Base-by-base conservation (phyloP, 2,329 filamentous ascomycete genomes). In the Cladophialophora carrionii region DNA sequence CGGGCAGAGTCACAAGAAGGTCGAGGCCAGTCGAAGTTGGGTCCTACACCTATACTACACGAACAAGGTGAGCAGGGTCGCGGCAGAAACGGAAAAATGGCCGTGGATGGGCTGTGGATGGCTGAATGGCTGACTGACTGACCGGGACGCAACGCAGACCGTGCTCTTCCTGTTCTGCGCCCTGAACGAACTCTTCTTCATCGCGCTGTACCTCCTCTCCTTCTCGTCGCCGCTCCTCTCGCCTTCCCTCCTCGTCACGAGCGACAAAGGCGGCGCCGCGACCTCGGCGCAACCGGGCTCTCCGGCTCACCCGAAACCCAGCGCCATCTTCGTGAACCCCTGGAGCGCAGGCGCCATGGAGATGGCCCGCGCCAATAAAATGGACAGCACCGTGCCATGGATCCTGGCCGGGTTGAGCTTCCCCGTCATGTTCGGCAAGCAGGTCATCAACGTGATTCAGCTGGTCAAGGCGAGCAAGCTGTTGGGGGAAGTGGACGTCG, bases 161-260 rank as follows among this genome's bases (percentile, higher is more conserved):
- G 93, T 99, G 53, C 85, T 99, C 49, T 99, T 99, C 81, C 79
- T 91, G 68, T 91, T 92, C 79, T 99, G 95, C 82, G 84, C 87
- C 64, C 81, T 96, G 71, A 99, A 99, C 78, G 95, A 99, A 80
- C 81, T 93, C 70, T 99, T 97, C 85, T 99, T 99, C 84, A 97
- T 99, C 76, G 93, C 92, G 32, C 87, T 99, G 68, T 99, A 99
- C 81, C 90, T 99, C 61, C 89, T 99, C 65, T 97, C 93, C 73
- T 99, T 99, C 84, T 96, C 91, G 64, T 96, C 91, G 63, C 94
- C 94, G 1, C 86, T 88, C 43, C 87, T 98, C 62, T 95, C 92
- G 1, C 94, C 95, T 1, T 91, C 91, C 64, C 89, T 98, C 59
- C 87, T 89, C 63, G 65, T 67, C 32, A 46, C 66, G 2, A 81